A percentile compares a stretch with the other conserved stretches of the same genome.
Evolutionary conservation across 805 yeast species (phyloP).

Genomic region (Pichia manshurica): DNA sequence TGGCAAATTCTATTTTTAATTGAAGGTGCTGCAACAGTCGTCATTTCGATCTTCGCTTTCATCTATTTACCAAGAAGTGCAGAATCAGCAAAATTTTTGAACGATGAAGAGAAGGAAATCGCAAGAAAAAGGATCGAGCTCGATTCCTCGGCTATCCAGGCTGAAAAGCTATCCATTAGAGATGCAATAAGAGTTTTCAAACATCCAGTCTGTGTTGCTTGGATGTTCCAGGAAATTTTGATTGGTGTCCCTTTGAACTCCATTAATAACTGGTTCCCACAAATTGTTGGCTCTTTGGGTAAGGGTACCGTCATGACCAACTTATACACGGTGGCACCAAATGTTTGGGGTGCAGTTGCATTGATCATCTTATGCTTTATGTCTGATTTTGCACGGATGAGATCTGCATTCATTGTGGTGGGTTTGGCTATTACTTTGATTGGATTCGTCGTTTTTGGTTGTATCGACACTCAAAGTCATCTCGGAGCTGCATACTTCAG

Average conservation of each 20-base stretch:
- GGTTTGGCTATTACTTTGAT: slow-evolving; percentile 37
- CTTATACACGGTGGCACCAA: slow-evolving; percentile 44
- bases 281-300: slow-evolving; percentile 35
- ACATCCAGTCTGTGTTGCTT: slow-evolving; percentile 40
- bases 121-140: slow-evolving; percentile 36
- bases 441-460: slow-evolving; percentile 43
- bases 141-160: slow-evolving; percentile 41
- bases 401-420: slow-evolving; percentile 36
- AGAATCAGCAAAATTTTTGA: slow-evolving; percentile 32
- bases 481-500: slow-evolving; percentile 22
- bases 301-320: slow-evolving; percentile 38
- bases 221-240: slow-evolving; percentile 40
- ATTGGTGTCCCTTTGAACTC: slow-evolving; percentile 46
- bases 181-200: slow-evolving; percentile 40
- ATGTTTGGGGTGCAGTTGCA: slow-evolving; percentile 40
- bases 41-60: slow-evolving; percentile 31
- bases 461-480: slow-evolving; percentile 35
- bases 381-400: slow-evolving; percentile 36
- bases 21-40: slow-evolving; percentile 39
- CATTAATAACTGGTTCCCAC: slow-evolving; percentile 47
- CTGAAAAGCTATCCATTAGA: slow-evolving; percentile 31
- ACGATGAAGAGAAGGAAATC: slow-evolving; percentile 36
- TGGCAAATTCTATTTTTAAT: slow-evolving; percentile 45
- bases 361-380: slow-evolving; percentile 34
- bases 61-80: slow-evolving; percentile 35